phyloP scores from a whole-genome alignment of 2,329 filamentous ascomycete genomes.

The Aschersonia sp. region DNA sequence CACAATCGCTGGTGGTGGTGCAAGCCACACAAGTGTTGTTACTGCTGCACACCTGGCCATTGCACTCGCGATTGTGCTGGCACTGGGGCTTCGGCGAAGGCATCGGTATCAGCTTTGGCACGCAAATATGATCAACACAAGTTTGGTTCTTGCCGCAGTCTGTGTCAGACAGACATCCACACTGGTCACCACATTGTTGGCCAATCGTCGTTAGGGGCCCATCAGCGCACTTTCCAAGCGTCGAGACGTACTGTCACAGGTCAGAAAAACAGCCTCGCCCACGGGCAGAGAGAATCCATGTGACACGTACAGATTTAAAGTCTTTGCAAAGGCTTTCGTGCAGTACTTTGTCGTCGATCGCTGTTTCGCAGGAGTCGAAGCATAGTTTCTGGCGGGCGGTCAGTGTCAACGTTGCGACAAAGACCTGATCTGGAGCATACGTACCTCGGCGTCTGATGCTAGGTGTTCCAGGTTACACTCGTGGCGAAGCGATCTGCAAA shows the following conservation, averaged over 20 bases:
- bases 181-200: conserved; percentile 3
- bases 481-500: conserved; percentile 3
- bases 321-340: conserved; percentile 1
- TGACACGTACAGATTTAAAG: conserved; percentile 3
- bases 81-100: not conserved
- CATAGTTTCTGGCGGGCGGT: conserved; percentile 3
- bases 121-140: conserved; percentile 3
- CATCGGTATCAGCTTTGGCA: not conserved
- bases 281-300: not conserved
- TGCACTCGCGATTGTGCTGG: conserved; percentile 4
- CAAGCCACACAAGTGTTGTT: conserved; percentile 3
- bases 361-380: conserved; percentile 2
- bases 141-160: conserved; percentile 2
- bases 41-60: conserved; percentile 3
- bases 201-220: not conserved
- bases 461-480: conserved; percentile 2
- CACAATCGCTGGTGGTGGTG: conserved; percentile 2
- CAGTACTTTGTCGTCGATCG: conserved; percentile 1
- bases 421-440: not conserved
- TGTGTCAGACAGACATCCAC: conserved; percentile 1
- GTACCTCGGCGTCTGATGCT: conserved; percentile 2
- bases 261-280: not conserved
- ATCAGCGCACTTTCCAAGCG: conserved; percentile 4
- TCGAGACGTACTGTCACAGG: conserved; percentile 1
- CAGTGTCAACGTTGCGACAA: not conserved